Base-by-base conservation (phyloP, 306 rosid species). In the Prunus armeniaca region DNA sequence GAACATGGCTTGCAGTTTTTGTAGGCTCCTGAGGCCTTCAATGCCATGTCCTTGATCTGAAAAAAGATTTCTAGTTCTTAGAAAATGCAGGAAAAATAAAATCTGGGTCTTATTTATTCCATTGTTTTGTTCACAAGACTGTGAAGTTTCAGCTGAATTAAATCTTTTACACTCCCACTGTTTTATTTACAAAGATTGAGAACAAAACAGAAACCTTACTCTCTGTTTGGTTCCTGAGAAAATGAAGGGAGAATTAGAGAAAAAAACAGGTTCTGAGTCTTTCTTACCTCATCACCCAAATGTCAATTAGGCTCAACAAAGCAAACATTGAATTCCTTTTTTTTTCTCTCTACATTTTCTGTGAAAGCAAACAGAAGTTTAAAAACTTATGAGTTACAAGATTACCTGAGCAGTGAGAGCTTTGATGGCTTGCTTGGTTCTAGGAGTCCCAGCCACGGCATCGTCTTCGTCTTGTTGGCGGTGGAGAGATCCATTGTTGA, bases 41-140 rank as follows among this genome's bases (percentile, higher is more conserved):
- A 82, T 61, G 99, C 99, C 84, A 95, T 92, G 71, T 91, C 99
- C 91, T 92, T 95, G 91, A 95, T 95, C 99, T 95, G 88, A 57
- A 78, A 62, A 62, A 55, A 5, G 75, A 67, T 51, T 14, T 24
- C 34, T 19, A 43, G 20, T 45, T 54, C 72, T 41, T 41, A 18
- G 17, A 79, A 71, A 14, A 62, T 15, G 12, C n/a, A 28, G 43
- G 20, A 62, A 62, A 38, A 62, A 62, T 0, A 61, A 61, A 61
- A 62, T 28, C 19, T 61, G 41, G 66, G 20, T 61, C 18, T 61
- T 61, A 38, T 2, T 22, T 58, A 22, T 10, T 24, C 64, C 64
- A 24, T 60, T 25, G 34, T 3, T 62, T 62, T 13, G 32, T 24
- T 24, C 65, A 14, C 65, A 24, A 12, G 12, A 24, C 32, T 58